Evolutionary conservation across 1,139 yeast species (phyloP).

Genomic region (Protomyces arabidopsidicola): DNA sequence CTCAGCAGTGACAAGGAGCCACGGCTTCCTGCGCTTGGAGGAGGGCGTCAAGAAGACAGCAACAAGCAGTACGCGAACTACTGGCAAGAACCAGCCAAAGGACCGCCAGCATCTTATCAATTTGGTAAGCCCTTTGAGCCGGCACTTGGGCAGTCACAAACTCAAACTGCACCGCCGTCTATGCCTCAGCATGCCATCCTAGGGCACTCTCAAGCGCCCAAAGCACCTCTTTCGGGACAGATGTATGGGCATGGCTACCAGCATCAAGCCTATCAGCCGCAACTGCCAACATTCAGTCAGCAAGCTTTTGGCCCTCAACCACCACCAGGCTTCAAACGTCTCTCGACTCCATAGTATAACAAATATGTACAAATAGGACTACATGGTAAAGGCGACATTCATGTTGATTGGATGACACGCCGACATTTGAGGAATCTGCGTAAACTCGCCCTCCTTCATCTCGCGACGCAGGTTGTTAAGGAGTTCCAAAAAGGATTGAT

Average conservation of each 20-base stretch:
- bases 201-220: background rate
- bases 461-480: conserved; percentile 74
- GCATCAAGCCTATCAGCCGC: background rate
- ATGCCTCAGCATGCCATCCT: background rate
- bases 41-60: background rate
- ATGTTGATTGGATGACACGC: conserved; percentile 19
- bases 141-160: background rate
- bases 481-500: conserved; percentile 70
- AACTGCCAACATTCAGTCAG: background rate
- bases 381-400: conserved; percentile 1
- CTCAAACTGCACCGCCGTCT: background rate
- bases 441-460: conserved; percentile 3
- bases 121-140: background rate
- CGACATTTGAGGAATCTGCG: conserved; percentile 15
- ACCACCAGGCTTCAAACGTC: background rate
- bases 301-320: background rate
- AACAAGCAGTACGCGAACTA: background rate
- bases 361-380: background rate
- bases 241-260: background rate
- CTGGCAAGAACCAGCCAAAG: background rate
- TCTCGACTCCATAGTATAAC: background rate
- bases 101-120: background rate
- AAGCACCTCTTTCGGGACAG: background rate
- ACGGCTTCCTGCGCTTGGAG: background rate
- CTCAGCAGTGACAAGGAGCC: background rate